Evolutionary conservation across 768 basidiomycete species (phyloP), one percentile per base, ranked within the genome.

Genomic region (Termitomyces sp.): DNA sequence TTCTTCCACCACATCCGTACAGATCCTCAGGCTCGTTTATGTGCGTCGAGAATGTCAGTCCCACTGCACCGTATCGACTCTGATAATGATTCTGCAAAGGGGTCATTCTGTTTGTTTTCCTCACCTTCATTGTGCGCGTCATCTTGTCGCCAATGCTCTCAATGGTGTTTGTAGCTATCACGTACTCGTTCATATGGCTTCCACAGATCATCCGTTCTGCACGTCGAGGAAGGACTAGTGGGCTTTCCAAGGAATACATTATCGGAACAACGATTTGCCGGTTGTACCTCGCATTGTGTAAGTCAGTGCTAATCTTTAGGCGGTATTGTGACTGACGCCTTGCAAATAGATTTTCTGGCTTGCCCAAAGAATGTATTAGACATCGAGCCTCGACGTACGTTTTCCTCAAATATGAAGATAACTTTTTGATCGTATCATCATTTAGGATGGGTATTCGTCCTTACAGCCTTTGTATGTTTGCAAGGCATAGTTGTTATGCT

Each of bases 361-460:
- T 95, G 90, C 66, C 90, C 92, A 0, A 84, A 84, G 66, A 97
- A 95, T 65, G 88, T 95, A 6, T 77, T 95, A 56, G 92, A 95
- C 58, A 78, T 92, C 16, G 81, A 89, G 60, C 83, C 88, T 15
- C 80, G 86, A 59, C 67, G 92, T 93, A 66, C 59, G 86, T 76
- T 55, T 28, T 15, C 34, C 24, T 44, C 61, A 90, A 88, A 71
- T 31, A n/a, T 52, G 12, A 28, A 18, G 20, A n/a, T 15, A 13
- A 29, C n/a, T 12, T 41, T 26, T n/a, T 15, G 24, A 37, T 39
- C 15, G 7, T 10, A 41, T 28, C 9, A 20, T 41, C 34, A n/a
- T 39, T 5, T 34, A 58, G 57, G 52, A 39, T 92, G 90, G 90
- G 75, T 85, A 10, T 86, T 81, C 67, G 65, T 72, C 9, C 72